Conservation (phyloP, 2,329 filamentous ascomycete genomes). For the Xylogone sp. region DNA sequence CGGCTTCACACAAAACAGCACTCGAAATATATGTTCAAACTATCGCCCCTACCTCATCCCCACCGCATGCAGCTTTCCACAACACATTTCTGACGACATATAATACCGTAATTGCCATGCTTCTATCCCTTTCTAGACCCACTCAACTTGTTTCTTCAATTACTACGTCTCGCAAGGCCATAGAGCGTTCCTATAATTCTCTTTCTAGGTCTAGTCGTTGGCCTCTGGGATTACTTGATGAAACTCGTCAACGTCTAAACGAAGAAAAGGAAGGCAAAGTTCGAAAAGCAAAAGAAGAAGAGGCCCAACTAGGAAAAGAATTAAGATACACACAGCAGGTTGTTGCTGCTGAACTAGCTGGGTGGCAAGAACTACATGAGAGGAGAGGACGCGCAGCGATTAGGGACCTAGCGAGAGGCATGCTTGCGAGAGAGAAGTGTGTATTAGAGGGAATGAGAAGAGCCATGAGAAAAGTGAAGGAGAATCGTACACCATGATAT, state of each 20-base stretch:
- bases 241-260: slow-evolving; percentile 76
- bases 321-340: slow-evolving; percentile 90
- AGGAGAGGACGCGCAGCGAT: slow-evolving; percentile 72
- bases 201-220: slow-evolving; percentile 72
- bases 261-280: slow-evolving; percentile 83
- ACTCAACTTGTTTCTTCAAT: slow-evolving; percentile 75
- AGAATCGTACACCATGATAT: neutral
- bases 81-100: slow-evolving; percentile 75
- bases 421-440: slow-evolving; percentile 77
- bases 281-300: slow-evolving; percentile 64
- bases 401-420: slow-evolving; percentile 69
- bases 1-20: slow-evolving; percentile 62
- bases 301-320: slow-evolving; percentile 73
- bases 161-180: slow-evolving; percentile 65
- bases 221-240: slow-evolving; percentile 80
- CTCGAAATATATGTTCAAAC: slow-evolving; percentile 68
- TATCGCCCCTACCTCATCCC: slow-evolving; percentile 64
- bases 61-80: slow-evolving; percentile 70
- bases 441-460: slow-evolving; percentile 76
- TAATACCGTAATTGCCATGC: slow-evolving; percentile 76
- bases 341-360: slow-evolving; percentile 85
- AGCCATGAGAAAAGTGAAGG: slow-evolving; percentile 55
- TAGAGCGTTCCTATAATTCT: slow-evolving; percentile 74
- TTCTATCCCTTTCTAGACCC: slow-evolving; percentile 75
- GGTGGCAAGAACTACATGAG: slow-evolving; percentile 89